These are phyloP conservation scores for Globisporangium radiosum DNA, from an alignment of 352 stramenopile species.

Conservation along the genomic window DNA sequence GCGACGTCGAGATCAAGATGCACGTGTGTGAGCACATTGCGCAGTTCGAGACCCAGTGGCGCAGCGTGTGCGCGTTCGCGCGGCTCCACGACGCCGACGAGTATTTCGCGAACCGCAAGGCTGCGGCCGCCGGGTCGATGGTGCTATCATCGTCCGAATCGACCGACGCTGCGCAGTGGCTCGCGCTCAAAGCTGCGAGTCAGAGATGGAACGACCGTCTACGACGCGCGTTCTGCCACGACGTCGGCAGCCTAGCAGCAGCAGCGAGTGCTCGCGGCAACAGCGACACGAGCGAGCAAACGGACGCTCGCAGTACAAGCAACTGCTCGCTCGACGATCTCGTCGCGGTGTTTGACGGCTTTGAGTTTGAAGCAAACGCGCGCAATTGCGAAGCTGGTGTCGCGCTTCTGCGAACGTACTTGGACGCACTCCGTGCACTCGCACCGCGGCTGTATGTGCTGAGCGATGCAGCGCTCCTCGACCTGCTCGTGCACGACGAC, in stretches of 20 bases:
- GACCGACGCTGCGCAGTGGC: constrained; percentile 7
- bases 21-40: constrained; percentile 29
- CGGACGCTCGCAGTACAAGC: neutral
- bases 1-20: constrained; percentile 25
- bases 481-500: constrained; percentile 32
- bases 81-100: constrained; percentile 59
- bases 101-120: constrained; percentile 29
- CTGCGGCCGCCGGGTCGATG: neutral
- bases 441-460: constrained; percentile 36
- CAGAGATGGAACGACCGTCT: constrained; percentile 8
- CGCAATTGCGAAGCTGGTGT: constrained; percentile 30
- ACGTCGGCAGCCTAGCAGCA: neutral
- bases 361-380: constrained; percentile 42
- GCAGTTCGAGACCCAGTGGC: constrained; percentile 40
- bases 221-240: constrained; percentile 7
- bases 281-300: neutral
- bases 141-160: neutral
- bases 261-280: neutral
- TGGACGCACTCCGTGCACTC: constrained; percentile 27
- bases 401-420: constrained; percentile 32
- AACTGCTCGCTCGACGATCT: constrained; percentile 33
- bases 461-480: constrained; percentile 30
- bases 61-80: constrained; percentile 32
- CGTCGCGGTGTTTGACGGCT: constrained; percentile 37
- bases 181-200: constrained; percentile 10